Evolutionary conservation across 1,139 yeast species (phyloP), one percentile per base, ranked within the genome.

Genomic region (Diutina rugosa): DNA sequence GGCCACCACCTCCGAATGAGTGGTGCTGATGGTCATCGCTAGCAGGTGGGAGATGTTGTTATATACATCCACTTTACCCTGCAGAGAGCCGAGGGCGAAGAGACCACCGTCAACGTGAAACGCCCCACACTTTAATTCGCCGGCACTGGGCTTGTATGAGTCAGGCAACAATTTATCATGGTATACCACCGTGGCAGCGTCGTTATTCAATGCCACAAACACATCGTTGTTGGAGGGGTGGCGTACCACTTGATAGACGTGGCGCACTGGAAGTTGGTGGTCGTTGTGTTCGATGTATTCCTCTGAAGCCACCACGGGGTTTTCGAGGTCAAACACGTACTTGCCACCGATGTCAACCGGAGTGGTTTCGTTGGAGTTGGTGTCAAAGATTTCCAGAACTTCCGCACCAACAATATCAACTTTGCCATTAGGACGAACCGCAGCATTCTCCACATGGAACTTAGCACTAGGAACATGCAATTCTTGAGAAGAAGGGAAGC

Each of bases 41-140:
- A 69, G 59, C 16, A 67, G 66, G 3, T 78, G 77, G 26, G 68
- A 69, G 12, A 76, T 67, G 29, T 82, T 61, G 58, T 79, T 80
- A 61, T 70, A 74, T 6, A 84, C 69, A 5, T 67, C 64, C 9
- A 82, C 71, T 6, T 68, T 63, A 1, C 77, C 79, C 7, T 67
- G 62, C 6, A 63, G 58, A 6, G 70, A 66, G 0, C 83, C 84
- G 12, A 80, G 64, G 0, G 83, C 87, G 5, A 83, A 63, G 26
- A 86, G 67, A 3, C 78, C 77, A 14, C 93, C 93, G 66, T 86
- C 93, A 4, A 81, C 81, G 62, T 86, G 93, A 35, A 85, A 70
- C 46, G 69, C 78, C 28, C 74, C 77, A 4, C 72, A 61, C 1
- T 67, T 62, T 30, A 69, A 63, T 6, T 14, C 2, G 8, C 45